Evolutionary conservation across 208 protist genomes (phyloP).

Genomic region (Trypanosoma caninum): DNA sequence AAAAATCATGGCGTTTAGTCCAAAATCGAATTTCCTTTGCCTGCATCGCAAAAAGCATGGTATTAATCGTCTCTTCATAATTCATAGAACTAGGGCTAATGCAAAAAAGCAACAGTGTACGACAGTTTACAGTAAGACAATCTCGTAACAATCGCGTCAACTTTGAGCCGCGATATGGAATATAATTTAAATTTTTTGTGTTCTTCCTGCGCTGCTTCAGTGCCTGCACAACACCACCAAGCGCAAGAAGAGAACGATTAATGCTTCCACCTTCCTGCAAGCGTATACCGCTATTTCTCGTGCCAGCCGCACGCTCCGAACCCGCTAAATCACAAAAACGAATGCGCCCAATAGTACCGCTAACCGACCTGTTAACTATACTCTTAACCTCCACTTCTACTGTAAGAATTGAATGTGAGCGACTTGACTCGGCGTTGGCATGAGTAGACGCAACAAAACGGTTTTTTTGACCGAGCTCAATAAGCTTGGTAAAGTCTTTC

Average conservation of each 20-base stretch:
- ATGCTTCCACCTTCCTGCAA: conserved; percentile 93
- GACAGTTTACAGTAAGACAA: conserved; percentile 77
- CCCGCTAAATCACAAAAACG: conserved; percentile 88
- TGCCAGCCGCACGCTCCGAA: conserved; percentile 82
- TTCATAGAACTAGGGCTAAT: conserved; percentile 57
- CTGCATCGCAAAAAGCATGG: conserved; percentile 84
- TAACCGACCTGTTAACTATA: conserved; percentile 7
- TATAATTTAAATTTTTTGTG: conserved; percentile 33
- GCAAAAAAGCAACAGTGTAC: conserved; percentile 79
- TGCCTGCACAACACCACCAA: conserved; percentile 91
- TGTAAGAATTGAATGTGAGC: conserved; percentile 89
- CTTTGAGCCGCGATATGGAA: conserved; percentile 85
- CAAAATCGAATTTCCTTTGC: conserved; percentile 71
- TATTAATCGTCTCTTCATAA: conserved; percentile 78
- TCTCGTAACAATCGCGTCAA: conserved; percentile 78
- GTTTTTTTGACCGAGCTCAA: conserved; percentile 70
- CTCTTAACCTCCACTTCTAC: conserved; percentile 70
- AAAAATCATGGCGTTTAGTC: conserved; percentile 66
- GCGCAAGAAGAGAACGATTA: conserved; percentile 92
- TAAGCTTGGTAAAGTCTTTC: conserved; percentile 57
- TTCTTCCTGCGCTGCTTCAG: conserved; percentile 47
- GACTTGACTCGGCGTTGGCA: conserved; percentile 82
- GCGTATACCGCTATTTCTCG: conserved; percentile 73
- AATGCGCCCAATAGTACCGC: conserved; percentile 76
- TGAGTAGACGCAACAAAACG: conserved; percentile 66